phyloP scores from a whole-genome alignment of 495 filamentous ascomycete species.

The Achaetomiella virescens region DNA sequence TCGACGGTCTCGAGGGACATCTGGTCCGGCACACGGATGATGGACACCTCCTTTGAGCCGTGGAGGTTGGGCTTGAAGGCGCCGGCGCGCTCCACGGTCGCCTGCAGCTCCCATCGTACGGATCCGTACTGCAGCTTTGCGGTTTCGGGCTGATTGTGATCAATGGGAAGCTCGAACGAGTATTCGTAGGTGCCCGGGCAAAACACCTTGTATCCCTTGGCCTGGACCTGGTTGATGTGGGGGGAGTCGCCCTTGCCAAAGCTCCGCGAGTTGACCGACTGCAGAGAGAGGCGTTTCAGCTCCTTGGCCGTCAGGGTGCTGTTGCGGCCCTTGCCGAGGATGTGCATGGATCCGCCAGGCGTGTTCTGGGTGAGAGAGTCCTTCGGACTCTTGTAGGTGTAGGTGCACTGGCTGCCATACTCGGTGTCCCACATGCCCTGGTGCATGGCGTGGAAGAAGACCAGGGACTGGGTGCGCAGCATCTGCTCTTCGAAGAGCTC shows the following conservation, averaged over 20 bases:
- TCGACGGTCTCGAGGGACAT: constrained; percentile 89
- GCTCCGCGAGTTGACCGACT: constrained; percentile 75
- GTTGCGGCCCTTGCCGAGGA: constrained; percentile 20
- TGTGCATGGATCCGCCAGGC: constrained; percentile 20
- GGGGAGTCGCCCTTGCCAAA: constrained; percentile 74
- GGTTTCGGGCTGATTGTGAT: constrained; percentile 86
- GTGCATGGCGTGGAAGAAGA: constrained; percentile 74
- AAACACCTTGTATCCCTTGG: constrained; percentile 87
- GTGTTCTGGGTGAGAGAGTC: constrained; percentile 36
- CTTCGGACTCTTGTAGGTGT: constrained; percentile 33
- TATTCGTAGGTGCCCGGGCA: constrained; percentile 89
- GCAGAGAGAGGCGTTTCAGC: constrained; percentile 63
- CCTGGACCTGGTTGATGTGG: constrained; percentile 56
- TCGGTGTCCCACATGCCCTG: constrained; percentile 47
- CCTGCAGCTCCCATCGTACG: constrained; percentile 86
- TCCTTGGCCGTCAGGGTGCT: constrained; percentile 42
- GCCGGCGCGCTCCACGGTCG: constrained; percentile 79
- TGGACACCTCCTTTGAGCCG: constrained; percentile 74
- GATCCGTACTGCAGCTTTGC: constrained; percentile 83
- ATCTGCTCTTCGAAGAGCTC: constrained; percentile 77
- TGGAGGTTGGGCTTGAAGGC: constrained; percentile 88
- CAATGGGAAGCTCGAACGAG: constrained; percentile 89
- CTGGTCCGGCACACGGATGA: constrained; percentile 86
- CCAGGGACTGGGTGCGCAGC: constrained; percentile 68
- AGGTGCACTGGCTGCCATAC: constrained; percentile 54